phyloP scores from a whole-genome alignment of 805 yeast species.

The Saturnispora saitoi region DNA sequence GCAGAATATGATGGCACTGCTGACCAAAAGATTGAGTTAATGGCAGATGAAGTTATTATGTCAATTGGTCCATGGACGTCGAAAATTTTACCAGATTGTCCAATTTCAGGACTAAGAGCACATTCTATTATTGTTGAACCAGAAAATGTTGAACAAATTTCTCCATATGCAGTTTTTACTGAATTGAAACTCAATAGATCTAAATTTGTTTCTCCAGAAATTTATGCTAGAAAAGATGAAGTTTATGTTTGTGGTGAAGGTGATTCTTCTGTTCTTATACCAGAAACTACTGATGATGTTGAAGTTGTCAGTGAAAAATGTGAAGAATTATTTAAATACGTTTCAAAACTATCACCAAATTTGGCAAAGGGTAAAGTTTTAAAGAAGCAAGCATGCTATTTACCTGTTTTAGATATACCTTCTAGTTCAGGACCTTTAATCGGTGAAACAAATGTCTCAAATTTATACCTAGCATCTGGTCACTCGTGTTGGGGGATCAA shows the following conservation, averaged over 20 bases:
- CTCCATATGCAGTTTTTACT: slow-evolving; percentile 91
- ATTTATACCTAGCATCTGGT: slow-evolving; percentile 76
- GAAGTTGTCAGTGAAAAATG: slow-evolving; percentile 82
- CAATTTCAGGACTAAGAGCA: slow-evolving; percentile 88
- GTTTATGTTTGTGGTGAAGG: slow-evolving; percentile 98
- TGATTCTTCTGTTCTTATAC: slow-evolving; percentile 80
- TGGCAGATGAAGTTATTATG: slow-evolving; percentile 71
- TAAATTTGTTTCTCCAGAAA: slow-evolving; percentile 80
- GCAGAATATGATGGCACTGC: slow-evolving; percentile 26
- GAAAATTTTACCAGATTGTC: slow-evolving; percentile 81
- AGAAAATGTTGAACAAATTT: slow-evolving; percentile 55
- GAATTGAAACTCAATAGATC: slow-evolving; percentile 67
- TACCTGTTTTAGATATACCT: slow-evolving; percentile 91
- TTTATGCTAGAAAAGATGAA: slow-evolving; percentile 91
- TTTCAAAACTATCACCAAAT: slow-evolving; percentile 64
- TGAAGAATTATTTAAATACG: slow-evolving; percentile 76
- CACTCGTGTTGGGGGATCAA: slow-evolving; percentile 99
- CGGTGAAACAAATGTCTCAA: slow-evolving; percentile 84
- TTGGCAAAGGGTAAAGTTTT: slow-evolving; percentile 66
- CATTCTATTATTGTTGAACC: slow-evolving; percentile 92
- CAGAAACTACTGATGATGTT: slow-evolving; percentile 91
- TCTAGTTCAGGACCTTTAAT: slow-evolving; percentile 87
- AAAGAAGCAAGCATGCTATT: slow-evolving; percentile 86
- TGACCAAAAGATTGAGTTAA: slow-evolving; percentile 36
- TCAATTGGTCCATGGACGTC: slow-evolving; percentile 98